Conservation (phyloP, 1,284 basidiomycete species). For the Earliella scabrosa region DNA sequence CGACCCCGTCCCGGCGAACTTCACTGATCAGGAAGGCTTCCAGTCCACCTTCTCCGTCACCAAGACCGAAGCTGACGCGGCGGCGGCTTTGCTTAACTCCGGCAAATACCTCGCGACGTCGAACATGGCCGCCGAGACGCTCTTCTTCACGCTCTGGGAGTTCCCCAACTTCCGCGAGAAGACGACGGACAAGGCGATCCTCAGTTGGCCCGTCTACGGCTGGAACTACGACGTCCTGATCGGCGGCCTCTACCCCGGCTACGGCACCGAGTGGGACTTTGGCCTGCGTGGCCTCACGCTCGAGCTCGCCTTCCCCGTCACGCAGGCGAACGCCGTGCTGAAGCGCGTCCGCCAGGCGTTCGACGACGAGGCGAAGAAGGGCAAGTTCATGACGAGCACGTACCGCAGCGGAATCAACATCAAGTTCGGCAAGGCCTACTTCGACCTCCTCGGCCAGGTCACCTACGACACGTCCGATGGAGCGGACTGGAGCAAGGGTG, state of each 20-base stretch:
- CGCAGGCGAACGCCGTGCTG: not conserved
- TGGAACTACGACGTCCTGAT: constrained; percentile 1
- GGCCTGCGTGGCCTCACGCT: not conserved
- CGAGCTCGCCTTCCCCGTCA: not conserved
- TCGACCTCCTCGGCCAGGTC: no score
- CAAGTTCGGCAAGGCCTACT: not conserved
- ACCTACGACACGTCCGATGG: not conserved
- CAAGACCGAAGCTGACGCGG: not conserved
- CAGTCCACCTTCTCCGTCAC: not conserved
- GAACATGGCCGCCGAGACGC: not conserved
- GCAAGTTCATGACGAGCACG: not conserved
- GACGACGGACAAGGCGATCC: not conserved
- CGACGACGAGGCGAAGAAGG: not conserved
- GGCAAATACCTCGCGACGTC: not conserved
- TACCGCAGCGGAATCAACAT: not conserved
- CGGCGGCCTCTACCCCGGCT: not conserved
- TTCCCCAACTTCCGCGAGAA: not conserved
- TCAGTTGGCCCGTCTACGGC: not conserved
- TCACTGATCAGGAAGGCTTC: not conserved
- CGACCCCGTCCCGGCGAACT: not conserved
- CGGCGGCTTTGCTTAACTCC: not conserved
- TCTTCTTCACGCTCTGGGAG: not conserved
- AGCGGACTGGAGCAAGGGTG: constrained; percentile 1
- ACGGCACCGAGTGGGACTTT: not conserved
- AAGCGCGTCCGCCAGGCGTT: not conserved